Base-by-base conservation (phyloP, 1,284 basidiomycete genomes). In the Apiotrichum mycotoxinovorans region DNA sequence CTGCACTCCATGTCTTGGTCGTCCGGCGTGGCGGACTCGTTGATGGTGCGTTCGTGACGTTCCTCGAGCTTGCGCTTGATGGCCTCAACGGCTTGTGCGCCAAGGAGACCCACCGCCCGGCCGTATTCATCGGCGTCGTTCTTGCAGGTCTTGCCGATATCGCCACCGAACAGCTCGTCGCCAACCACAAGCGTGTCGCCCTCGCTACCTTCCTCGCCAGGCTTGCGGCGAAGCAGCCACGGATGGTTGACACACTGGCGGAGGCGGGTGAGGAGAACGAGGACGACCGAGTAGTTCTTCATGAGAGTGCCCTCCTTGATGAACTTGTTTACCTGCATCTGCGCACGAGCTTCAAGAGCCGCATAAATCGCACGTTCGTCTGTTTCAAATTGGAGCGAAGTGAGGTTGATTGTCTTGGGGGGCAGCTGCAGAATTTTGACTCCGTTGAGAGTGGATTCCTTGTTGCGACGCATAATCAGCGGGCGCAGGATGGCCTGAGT, bases 361-460 rank as follows among this genome's bases (percentile, higher is more conserved):
- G 62, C 63, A 63, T 79, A 78, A 17, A 78, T 71, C 11, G 68
- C 66, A 20, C 74, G 63, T 61, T 79, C 77, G 23, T 78, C 74
- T 4, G 57, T 52, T 25, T 68, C 63, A 51, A 78, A 77, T 18
- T 66, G 64, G 12, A 76, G 66, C 45, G 66, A 58, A 2, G 66
- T 63, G 12, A 75, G 56, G 10, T 67, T 61, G 9, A 67, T 67
- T 0, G 57, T 64, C 62, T 76, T 75, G 0, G 67, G 66, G 14
- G 71, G 71, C 2, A 78, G 66, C 26, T 70, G 58, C 20, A 76
- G 64, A 40, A 76, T 64, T 14, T 63, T 64, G 37, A 65, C 59
- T 10, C 76, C 77, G 49, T 77, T 72, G 14, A 79, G 62, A 45
- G 65, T 58, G 8, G 69, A 68, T 20, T 76, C 73, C 54, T 77